Evolutionary conservation across 768 basidiomycete species (phyloP).

Genomic region (Mycena sanguinolenta): DNA sequence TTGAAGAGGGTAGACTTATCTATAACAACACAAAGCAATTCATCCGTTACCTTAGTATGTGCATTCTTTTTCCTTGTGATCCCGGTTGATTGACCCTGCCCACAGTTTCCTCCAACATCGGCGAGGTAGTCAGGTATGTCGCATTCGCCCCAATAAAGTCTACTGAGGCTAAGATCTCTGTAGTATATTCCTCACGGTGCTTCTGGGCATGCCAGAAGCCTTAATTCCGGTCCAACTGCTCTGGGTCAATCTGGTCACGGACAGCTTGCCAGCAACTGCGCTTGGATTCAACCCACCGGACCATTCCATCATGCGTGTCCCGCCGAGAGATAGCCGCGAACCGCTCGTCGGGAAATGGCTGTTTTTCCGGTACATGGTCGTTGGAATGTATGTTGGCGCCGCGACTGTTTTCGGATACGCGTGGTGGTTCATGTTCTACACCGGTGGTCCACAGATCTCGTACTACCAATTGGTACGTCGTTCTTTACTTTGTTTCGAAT

Average conservation of each 20-base stretch:
- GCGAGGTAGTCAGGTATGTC: slow-evolving; percentile 86
- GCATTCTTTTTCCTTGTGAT: slow-evolving; percentile 19
- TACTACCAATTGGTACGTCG: slow-evolving; percentile 90
- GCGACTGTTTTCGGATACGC: slow-evolving; percentile 98
- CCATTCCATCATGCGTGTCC: slow-evolving; percentile 96
- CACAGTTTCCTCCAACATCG: slow-evolving; percentile 94
- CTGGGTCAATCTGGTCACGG: slow-evolving; percentile 98
- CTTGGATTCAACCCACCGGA: slow-evolving; percentile 98
- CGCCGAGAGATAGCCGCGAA: slow-evolving; percentile 90
- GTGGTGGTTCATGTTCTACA: slow-evolving; percentile 98
- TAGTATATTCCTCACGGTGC: slow-evolving; percentile 95
- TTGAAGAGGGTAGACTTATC: slow-evolving; percentile 97
- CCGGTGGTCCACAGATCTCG: slow-evolving; percentile 91
- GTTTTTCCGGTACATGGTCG: slow-evolving; percentile 95
- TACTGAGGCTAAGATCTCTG: slow-evolving; percentile 39
- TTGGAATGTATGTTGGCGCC: slow-evolving; percentile 93
- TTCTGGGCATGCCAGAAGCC: slow-evolving; percentile 99
- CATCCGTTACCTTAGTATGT: slow-evolving; percentile 96
- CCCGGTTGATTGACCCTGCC: slow-evolving; percentile 16
- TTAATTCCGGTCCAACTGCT: slow-evolving; percentile 97
- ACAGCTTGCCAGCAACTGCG: slow-evolving; percentile 95
- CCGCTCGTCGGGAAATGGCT: slow-evolving; percentile 94
- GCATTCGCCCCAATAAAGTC: neutral
- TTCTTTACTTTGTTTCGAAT: slow-evolving; percentile 2
- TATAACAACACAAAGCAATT: slow-evolving; percentile 99